Evolutionary conservation across 1,284 basidiomycete genomes (phyloP), one percentile per base, ranked within the genome.

Genomic region (Taiwanofungus camphoratus): DNA sequence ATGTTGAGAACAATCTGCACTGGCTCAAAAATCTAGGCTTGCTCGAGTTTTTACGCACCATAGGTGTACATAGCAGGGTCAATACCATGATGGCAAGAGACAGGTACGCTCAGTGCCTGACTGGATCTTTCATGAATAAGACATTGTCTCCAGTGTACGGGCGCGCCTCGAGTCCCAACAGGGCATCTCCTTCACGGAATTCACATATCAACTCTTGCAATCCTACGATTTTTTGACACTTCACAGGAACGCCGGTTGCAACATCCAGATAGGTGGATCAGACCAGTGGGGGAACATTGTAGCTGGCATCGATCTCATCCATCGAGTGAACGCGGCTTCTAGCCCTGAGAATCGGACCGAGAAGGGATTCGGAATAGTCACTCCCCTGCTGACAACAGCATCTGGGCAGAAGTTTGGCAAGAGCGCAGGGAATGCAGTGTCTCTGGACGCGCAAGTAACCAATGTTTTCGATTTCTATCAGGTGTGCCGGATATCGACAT

Each of bases 221-320:
- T 96, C 92, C 2, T 90, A 92, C 64, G 96, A 99, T 65, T 99
- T 97, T 65, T 77, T 84, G 49, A 70, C 84, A 48, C 74, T 99
- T 2, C 73, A 94, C 65, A 69, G 71, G 50, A 62, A 73, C 21
- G 70, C 78, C 39, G 69, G 69, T 0, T 98, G 95, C 63, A 81
- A 81, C 2, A 76, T 98, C 34, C 96, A 99, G 65, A 67, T 99
- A 32, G 96, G 96, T 36, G 96, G 96, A 3, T 92, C 89, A 0
- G 96, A 99, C 63, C 96, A 99, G 63, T 94, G 94, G 84, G 95
- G 96, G n/a, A 99, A 99, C 61, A 97, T 99, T 50, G 69, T 92
- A 16, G 88, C 91, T 6, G 94, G 94, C 4, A 74, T 96, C 24
- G 92, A 97, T 45, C 74, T 97, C 34, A 93, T 97, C 54, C 76